Conservation (phyloP, 108 stramenopile species). For the Parmales sp. region DNA sequence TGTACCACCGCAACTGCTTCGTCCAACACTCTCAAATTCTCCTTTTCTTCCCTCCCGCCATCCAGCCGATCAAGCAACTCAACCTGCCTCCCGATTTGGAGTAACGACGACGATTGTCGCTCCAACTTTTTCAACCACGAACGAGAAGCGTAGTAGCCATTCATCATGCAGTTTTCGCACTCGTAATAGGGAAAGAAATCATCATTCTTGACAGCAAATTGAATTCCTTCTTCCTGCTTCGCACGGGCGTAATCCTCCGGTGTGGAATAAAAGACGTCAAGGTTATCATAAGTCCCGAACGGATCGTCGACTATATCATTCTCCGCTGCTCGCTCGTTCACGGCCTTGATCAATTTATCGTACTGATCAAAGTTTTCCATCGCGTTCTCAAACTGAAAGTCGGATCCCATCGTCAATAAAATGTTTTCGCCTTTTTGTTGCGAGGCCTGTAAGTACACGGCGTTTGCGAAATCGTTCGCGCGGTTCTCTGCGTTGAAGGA, state of each 20-base stretch:
- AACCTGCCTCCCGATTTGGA: constrained; percentile 63
- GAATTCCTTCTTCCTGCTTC: constrained; percentile 34
- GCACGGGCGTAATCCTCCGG: constrained; percentile 68
- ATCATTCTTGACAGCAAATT: constrained; percentile 47
- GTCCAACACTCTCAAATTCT: too few relatives aligned
- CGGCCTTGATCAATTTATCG: constrained; percentile 32
- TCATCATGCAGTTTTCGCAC: constrained; percentile 81
- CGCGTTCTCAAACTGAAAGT: constrained; percentile 52
- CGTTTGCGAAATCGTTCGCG: constrained; percentile 38
- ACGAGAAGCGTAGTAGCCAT: constrained; percentile 83
- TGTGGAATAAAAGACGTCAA: constrained; percentile 78
- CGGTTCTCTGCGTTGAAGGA: constrained; percentile 25
- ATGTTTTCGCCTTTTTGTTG: constrained; percentile 62
- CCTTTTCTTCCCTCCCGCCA: not conserved
- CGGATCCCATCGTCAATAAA: constrained; percentile 75
- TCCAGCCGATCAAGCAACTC: constrained; percentile 39
- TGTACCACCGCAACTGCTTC: constrained; percentile 69
- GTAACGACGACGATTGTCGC: constrained; percentile 56
- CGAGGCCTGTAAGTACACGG: constrained; percentile 50
- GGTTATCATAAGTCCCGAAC: constrained; percentile 31
- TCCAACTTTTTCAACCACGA: constrained; percentile 72
- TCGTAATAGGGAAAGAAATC: constrained; percentile 92
- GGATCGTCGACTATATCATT: constrained; percentile 45
- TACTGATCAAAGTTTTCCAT: constrained; percentile 30
- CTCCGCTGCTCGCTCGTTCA: constrained; percentile 19